These are phyloP conservation scores for Sporothrix globosa DNA, from an alignment of 2,329 filamentous ascomycete species.

Conservation along the genomic window DNA sequence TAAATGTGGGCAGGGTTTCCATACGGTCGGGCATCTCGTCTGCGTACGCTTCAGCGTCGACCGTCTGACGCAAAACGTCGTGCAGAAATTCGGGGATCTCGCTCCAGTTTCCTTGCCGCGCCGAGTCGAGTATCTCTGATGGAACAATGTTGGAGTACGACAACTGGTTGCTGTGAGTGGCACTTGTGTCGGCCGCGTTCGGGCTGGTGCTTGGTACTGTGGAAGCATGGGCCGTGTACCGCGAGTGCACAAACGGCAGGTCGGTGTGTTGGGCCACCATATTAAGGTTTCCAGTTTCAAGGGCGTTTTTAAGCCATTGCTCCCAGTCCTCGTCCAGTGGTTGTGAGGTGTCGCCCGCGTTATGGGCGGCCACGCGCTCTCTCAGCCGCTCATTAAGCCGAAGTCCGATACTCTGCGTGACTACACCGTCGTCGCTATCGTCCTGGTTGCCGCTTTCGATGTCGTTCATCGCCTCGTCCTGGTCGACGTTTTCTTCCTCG, in stretches of 20 bases:
- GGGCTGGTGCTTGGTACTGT: background rate
- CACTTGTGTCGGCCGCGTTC: background rate
- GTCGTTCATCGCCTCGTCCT: slow-evolving; percentile 29
- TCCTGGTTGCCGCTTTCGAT: slow-evolving; percentile 39
- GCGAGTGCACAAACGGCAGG: slow-evolving; percentile 40
- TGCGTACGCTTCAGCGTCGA: slow-evolving; percentile 47
- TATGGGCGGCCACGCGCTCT: slow-evolving; percentile 64
- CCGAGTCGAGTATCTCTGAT: slow-evolving; percentile 56
- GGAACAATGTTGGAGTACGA: background rate
- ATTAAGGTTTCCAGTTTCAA: slow-evolving; percentile 63
- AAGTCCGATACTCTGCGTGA: slow-evolving; percentile 58
- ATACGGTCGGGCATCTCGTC: slow-evolving; percentile 8
- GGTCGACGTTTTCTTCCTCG: slow-evolving; percentile 35
- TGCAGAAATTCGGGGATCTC: slow-evolving; percentile 62
- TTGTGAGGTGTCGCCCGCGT: slow-evolving; percentile 61
- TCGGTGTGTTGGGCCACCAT: slow-evolving; percentile 51
- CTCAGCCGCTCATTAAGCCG: slow-evolving; percentile 67
- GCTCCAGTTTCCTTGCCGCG: slow-evolving; percentile 60
- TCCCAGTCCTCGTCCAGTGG: slow-evolving; percentile 74
- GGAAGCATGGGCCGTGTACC: background rate
- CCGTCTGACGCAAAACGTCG: slow-evolving; percentile 53
- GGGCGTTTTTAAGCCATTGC: slow-evolving; percentile 71
- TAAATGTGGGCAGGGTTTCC: background rate
- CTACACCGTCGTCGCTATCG: slow-evolving; percentile 57
- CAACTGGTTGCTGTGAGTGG: background rate